These are phyloP conservation scores for Biscogniauxia mediterranea DNA, from an alignment of 2,329 filamentous ascomycete genomes.

Conservation along the genomic window DNA sequence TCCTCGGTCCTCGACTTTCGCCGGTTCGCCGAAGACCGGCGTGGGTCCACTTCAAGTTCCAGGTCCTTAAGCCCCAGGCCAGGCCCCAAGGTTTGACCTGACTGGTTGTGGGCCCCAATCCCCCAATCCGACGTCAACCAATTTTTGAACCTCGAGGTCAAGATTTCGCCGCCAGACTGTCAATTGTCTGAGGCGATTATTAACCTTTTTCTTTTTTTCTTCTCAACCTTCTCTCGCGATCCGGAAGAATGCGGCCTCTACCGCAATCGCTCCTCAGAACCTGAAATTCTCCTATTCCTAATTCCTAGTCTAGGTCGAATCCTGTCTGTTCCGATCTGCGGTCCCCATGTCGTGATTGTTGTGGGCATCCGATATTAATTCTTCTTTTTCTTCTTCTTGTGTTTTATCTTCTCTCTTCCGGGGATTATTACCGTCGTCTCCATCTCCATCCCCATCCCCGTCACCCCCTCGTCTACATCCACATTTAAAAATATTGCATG, in stretches of 20 bases:
- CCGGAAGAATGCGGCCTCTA: conserved; percentile 21
- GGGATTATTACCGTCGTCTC: conserved; percentile 6
- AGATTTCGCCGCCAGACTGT: conserved; percentile 17
- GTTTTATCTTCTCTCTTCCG: too few relatives aligned
- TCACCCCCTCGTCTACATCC: too few relatives aligned
- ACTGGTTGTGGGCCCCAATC: background rate
- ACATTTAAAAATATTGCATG: too few relatives aligned
- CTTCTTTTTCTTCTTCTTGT: conserved; percentile 7
- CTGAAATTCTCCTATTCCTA: conserved; percentile 14
- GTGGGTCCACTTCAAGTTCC: background rate
- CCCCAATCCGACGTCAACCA: conserved; percentile 6
- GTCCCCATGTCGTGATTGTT: conserved; percentile 13
- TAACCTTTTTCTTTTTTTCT: background rate
- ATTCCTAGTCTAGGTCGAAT: conserved; percentile 12
- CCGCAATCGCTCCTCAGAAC: conserved; percentile 14
- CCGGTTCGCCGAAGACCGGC: conserved; percentile 18
- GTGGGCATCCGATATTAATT: conserved; percentile 1
- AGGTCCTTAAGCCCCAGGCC: background rate
- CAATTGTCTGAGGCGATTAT: conserved; percentile 2
- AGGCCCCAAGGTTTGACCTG: too few relatives aligned
- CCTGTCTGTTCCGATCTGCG: background rate
- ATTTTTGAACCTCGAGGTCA: background rate
- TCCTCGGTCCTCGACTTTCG: conserved; percentile 15
- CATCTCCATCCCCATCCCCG: too few relatives aligned
- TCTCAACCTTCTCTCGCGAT: background rate